Evolutionary conservation across 2,329 filamentous ascomycete genomes (phyloP), one percentile per base, ranked within the genome.

Genomic region (Verticillium nonalfalfae): DNA sequence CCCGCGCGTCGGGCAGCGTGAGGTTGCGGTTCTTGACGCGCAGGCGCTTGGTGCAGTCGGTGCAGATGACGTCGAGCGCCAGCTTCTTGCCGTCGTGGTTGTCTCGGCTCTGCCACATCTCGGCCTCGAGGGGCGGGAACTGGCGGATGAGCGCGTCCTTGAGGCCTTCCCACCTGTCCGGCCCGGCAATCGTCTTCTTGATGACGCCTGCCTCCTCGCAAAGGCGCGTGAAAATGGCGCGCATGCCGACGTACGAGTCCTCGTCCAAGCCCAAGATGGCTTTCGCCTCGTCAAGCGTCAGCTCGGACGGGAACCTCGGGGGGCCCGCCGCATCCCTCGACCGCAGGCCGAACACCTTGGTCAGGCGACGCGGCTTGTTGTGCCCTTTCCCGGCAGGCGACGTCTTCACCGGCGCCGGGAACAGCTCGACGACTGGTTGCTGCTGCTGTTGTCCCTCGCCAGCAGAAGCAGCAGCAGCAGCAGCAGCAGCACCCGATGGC

Each of bases 31-130:
- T 84, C 61, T 85, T 13, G 78, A 85, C 68, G 18, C 91, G 85
- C 79, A 93, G 87, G 21, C 89, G 81, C 74, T 95, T 95, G 1
- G 90, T 93, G 35, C 94, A 89, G 74, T 94, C 90, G 34, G 85
- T 89, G 69, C 90, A 93, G 31, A 96, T 87, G 56, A 92, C 84
- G 71, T 96, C 91, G 5, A 96, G 77, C 0, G 90, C 90, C 56
- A 91, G 78, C 40, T 81, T 81, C 70, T 88, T 90, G 52, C 81
- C 78, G 54, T 89, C 86, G 15, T 83, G 73, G 26, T 86, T 79
- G 3, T 82, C 81, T 33, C 83, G 80, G 54, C 85, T 80, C 7
- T 79, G 57, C 76, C 82, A 85, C 69, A 92, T 85, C 33, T 86
- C 78, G 2, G 76, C 75, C 63, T 87, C 83, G 15, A 96, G 77